Evolutionary conservation across 495 filamentous ascomycete genomes (phyloP).

Genomic region (Podospora conica): DNA sequence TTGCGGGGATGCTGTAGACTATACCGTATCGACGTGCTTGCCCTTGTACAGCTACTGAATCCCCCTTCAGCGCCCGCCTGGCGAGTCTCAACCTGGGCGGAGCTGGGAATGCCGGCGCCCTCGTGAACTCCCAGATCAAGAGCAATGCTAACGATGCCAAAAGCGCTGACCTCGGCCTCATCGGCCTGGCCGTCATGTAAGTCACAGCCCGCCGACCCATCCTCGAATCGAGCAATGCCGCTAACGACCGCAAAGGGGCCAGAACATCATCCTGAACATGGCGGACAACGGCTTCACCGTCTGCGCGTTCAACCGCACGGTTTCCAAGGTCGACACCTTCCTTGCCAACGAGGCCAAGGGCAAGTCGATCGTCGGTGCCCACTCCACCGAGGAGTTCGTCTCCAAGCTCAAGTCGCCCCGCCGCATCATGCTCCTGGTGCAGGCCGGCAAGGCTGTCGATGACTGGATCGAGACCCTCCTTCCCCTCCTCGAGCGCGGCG

Average conservation of each 20-base stretch:
- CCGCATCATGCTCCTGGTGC: slow-evolving; percentile 94
- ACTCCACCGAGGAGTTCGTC: slow-evolving; percentile 90
- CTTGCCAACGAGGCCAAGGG: slow-evolving; percentile 90
- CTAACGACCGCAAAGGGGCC: slow-evolving; percentile 35
- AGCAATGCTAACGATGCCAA: slow-evolving; percentile 44
- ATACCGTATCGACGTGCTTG: slow-evolving; percentile 16
- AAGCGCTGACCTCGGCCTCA: slow-evolving; percentile 92
- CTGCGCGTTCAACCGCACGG: slow-evolving; percentile 95
- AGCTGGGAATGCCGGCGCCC: slow-evolving; percentile 37
- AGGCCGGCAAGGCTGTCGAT: slow-evolving; percentile 95
- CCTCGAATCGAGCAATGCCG: background rate
- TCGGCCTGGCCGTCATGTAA: slow-evolving; percentile 98
- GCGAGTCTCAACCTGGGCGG: slow-evolving; percentile 75
- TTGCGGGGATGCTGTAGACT: background rate
- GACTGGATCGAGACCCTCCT: slow-evolving; percentile 96
- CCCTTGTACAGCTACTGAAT: slow-evolving; percentile 44
- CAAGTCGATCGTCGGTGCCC: slow-evolving; percentile 87
- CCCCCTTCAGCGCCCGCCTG: slow-evolving; percentile 66
- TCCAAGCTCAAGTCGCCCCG: slow-evolving; percentile 94
- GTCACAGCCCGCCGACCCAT: slow-evolving; percentile 19
- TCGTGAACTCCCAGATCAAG: slow-evolving; percentile 20
- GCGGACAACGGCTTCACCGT: slow-evolving; percentile 95
- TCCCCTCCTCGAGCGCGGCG: slow-evolving; percentile 79
- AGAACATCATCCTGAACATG: slow-evolving; percentile 98
- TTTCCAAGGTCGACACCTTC: slow-evolving; percentile 95